Base-by-base conservation (phyloP, 352 stramenopile genomes). In the Phytophthora nicotianae region DNA sequence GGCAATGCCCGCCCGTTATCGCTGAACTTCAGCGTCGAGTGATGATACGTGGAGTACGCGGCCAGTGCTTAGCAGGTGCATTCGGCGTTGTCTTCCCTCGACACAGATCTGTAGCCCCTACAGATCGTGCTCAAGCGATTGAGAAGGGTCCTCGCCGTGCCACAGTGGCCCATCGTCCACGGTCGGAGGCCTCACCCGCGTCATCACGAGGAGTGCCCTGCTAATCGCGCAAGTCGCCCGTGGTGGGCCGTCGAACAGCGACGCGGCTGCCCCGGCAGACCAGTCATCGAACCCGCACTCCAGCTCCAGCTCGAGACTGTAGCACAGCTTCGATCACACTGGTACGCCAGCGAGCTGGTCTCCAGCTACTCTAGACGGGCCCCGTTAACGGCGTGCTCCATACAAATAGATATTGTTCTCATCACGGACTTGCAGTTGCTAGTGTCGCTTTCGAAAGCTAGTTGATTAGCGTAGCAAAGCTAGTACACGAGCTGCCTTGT, bases 311-410 rank as follows among this genome's bases (percentile, higher is more conserved):
- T 35, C 32, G 29, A 57, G 37, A 57, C 20, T 42, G 48, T 58
- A 61, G 46, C 45, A 66, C 42, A 41, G 60, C 16, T 62, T 58
- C 33, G 42, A 52, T 62, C 21, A 42, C 23, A 13, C 26, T 55
- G 53, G 59, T 61, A 66, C 59, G 59, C 37, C 60, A 74, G 45
- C 33, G 35, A 66, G 26, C 46, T 50, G 65, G 32, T 58, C 50
- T 21, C 32, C 23, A 63, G 23, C 32, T 26, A 41, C 45, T 46
- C 38, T 2, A 38, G 32, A 38, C 1, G 32, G 13, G 32, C 11
- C 51, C 20, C n/a, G 21, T 19, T 62, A 50, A 55, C 17, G 26
- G 48, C 27, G 37, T 20, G 23, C 35, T 52, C 41, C 41, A 60
- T 68, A 48, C 45, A 58, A 37, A 21, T 32, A n/a, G 45, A 56